Conservation (phyloP, 371 early-diverging fungal genomes). For the Mortierella sp. region DNA sequence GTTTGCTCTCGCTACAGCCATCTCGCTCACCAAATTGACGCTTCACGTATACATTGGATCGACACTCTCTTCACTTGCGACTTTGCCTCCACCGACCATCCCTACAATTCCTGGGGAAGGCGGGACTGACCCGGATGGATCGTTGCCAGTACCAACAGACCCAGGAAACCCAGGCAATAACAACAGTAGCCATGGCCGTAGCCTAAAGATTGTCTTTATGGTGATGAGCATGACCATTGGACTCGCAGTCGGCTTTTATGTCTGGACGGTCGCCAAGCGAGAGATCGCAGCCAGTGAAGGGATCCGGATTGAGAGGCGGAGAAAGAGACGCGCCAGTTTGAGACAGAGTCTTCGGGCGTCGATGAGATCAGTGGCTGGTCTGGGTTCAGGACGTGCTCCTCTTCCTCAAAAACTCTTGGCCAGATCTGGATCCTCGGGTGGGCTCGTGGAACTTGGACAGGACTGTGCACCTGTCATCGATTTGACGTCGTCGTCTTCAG, state of each 20-base stretch:
- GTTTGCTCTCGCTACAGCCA: constrained; percentile 75
- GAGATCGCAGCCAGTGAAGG: constrained; percentile 64
- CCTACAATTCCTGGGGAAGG: constrained; percentile 35
- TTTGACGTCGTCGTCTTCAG: background rate
- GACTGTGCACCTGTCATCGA: constrained; percentile 9
- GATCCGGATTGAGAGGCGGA: constrained; percentile 37
- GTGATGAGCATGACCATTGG: constrained; percentile 63
- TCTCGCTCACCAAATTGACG: constrained; percentile 74
- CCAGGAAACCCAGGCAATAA: background rate
- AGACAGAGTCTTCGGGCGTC: constrained; percentile 29
- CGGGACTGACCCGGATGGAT: constrained; percentile 21
- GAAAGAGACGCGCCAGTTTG: constrained; percentile 30
- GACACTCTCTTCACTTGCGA: constrained; percentile 71
- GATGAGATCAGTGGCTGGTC: constrained; percentile 9
- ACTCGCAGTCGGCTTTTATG: constrained; percentile 68
- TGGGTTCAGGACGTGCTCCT: constrained; percentile 20
- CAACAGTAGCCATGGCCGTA: constrained; percentile 13
- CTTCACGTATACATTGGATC: constrained; percentile 84
- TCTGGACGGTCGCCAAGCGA: constrained; percentile 67
- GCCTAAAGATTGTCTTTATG: constrained; percentile 59
- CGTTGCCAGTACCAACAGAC: background rate
- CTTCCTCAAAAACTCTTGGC: constrained; percentile 10
- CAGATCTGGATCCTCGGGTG: constrained; percentile 17
- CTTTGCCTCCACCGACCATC: constrained; percentile 54
- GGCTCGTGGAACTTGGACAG: constrained; percentile 4